These are phyloP conservation scores for Coemansia biformis DNA, from an alignment of 192 early-diverging fungal species.

Conservation along the genomic window DNA sequence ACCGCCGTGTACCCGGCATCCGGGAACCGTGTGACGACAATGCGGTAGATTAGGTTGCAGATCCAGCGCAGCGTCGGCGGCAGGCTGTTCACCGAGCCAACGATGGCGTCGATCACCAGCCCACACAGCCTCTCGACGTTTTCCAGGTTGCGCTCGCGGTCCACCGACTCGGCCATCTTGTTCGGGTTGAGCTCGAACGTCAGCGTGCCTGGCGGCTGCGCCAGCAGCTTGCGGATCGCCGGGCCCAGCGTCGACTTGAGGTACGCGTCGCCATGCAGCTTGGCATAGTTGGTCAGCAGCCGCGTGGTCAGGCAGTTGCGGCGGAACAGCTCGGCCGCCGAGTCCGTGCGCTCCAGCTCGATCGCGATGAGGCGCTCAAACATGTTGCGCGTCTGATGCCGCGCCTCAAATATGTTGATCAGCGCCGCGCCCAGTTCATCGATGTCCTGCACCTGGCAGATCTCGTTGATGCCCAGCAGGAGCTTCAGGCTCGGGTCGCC, in stretches of 20 bases:
- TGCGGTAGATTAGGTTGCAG: conserved; percentile 71
- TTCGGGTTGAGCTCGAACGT: conserved; percentile 88
- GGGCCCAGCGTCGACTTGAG: conserved; percentile 75
- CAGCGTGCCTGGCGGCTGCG: conserved; percentile 59
- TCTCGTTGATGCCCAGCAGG: conserved; percentile 76
- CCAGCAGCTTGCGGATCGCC: conserved; percentile 64
- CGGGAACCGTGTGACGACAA: conserved; percentile 77
- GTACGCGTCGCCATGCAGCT: conserved; percentile 74
- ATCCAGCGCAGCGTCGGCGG: conserved; percentile 73
- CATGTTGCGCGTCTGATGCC: conserved; percentile 63
- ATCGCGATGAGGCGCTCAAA: conserved; percentile 76
- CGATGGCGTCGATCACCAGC: conserved; percentile 78
- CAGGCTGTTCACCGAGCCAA: conserved; percentile 61
- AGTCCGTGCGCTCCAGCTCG: conserved; percentile 81
- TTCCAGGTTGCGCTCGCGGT: conserved; percentile 65
- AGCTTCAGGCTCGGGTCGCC: conserved; percentile 70
- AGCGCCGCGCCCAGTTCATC: conserved; percentile 81
- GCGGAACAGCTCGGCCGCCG: conserved; percentile 81
- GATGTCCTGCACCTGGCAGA: conserved; percentile 77
- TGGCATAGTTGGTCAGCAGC: conserved; percentile 78
- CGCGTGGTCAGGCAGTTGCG: conserved; percentile 89
- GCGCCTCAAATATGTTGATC: conserved; percentile 73
- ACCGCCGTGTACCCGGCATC: conserved; percentile 82
- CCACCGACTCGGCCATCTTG: conserved; percentile 62
- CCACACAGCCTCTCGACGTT: conserved; percentile 75